Percentiles rank a stretch among this genome's conserved stretches.
Conservation (phyloP, 257 asterid genomes). For the Solanum gracilifrons region DNA sequence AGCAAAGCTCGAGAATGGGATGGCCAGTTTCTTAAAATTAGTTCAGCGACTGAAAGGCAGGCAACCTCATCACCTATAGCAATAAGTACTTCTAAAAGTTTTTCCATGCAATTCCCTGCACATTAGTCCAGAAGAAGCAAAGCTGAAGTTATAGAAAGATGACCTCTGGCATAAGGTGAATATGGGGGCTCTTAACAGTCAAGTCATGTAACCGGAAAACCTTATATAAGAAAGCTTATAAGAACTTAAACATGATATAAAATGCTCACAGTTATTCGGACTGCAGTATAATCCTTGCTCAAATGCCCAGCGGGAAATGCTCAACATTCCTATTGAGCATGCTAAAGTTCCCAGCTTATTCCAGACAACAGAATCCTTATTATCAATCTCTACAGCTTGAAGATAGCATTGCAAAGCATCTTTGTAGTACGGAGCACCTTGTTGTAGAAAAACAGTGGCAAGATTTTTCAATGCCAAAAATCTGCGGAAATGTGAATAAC, state of each 20-base stretch:
- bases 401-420: constrained; percentile 89
- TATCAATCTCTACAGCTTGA: constrained; percentile 93
- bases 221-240: background rate
- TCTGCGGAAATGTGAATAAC: constrained; percentile 39
- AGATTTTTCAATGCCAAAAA: constrained; percentile 91
- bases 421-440: constrained; percentile 60
- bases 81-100: constrained; percentile 90
- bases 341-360: constrained; percentile 89
- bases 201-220: constrained; percentile 2
- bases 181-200: background rate
- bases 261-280: constrained; percentile 83
- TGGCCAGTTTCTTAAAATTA: constrained; percentile 92
- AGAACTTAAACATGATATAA: constrained; percentile 7
- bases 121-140: constrained; percentile 2
- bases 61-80: constrained; percentile 98
- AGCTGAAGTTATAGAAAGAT: background rate
- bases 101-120: constrained; percentile 99
- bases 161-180: background rate
- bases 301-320: constrained; percentile 98
- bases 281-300: constrained; percentile 95
- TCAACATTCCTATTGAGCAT: constrained; percentile 91
- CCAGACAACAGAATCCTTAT: constrained; percentile 89
- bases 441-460: constrained; percentile 71
- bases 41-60: constrained; percentile 77
- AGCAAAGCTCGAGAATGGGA: constrained; percentile 96